phyloP scores from a whole-genome alignment of 176 grass and related monocot species.

The Musa acuminata region DNA sequence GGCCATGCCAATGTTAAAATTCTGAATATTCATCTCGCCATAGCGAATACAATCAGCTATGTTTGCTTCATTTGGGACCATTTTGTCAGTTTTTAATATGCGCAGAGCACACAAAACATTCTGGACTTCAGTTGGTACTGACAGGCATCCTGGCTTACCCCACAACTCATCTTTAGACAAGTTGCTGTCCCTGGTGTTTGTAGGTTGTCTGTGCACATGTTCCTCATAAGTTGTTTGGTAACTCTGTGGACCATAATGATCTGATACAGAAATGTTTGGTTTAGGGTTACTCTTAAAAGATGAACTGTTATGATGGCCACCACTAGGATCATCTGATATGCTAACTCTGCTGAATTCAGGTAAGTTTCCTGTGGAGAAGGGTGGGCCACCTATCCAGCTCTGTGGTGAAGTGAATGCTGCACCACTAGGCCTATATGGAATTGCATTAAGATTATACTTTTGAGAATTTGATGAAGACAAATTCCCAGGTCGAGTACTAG shows the following conservation, averaged over 20 bases:
- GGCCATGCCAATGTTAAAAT: conserved; percentile 58
- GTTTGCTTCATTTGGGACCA: conserved; percentile 69
- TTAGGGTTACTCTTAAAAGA: conserved; percentile 30
- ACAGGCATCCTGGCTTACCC: conserved; percentile 27
- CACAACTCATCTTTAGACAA: conserved; percentile 33
- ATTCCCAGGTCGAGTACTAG: conserved; percentile 39
- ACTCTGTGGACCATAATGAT: conserved; percentile 20
- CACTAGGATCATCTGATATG: conserved; percentile 48
- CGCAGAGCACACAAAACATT: conserved; percentile 50
- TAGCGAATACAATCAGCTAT: conserved; percentile 75
- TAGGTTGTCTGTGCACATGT: conserved; percentile 50
- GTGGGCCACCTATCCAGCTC: conserved; percentile 34
- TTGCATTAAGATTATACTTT: conserved; percentile 38
- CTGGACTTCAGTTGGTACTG: conserved; percentile 37
- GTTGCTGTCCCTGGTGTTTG: conserved; percentile 29
- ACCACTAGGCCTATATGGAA: conserved; percentile 32
- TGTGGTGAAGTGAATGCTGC: conserved; percentile 31
- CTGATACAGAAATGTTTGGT: conserved; percentile 36
- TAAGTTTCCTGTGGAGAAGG: conserved; percentile 36
- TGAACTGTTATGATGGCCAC: conserved; percentile 30
- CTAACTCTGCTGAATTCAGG: conserved; percentile 33
- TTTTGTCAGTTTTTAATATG: conserved; percentile 64
- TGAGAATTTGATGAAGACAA: conserved; percentile 44
- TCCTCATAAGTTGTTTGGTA: conserved; percentile 38
- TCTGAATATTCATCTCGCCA: conserved; percentile 48